Base-by-base conservation (phyloP, 2,329 filamentous ascomycete species). In the Penicillium sp. region DNA sequence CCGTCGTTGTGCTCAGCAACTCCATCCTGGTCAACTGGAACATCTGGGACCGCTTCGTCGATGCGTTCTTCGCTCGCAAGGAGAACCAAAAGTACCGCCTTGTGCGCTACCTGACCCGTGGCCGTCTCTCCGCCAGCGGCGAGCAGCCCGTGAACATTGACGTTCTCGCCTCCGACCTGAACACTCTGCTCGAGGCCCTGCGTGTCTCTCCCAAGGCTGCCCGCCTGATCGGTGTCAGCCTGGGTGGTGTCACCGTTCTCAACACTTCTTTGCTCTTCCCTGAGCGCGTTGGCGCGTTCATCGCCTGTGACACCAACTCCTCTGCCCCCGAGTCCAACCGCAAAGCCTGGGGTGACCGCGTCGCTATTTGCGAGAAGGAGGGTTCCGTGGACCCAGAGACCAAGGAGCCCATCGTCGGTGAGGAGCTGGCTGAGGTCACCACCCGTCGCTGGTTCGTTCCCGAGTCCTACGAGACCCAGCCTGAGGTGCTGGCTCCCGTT, bases 31-130 rank as follows among this genome's bases (percentile, higher is more conserved):
- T 89, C 2, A 85, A 87, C 46, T 81, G 88, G 60, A 80, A 83
- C 69, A 94, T 96, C 82, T 96, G 91, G 91, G 88, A 94, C 64
- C 79, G 80, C 1, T 84, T 95, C 56, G 76, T 94, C 1, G 75
- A 77, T 1, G 75, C 83, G n/a, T 81, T 94, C 61, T 70, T 80
- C 41, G 64, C 72, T 12, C 81, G 81, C 49, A 70, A 75, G 0
- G 67, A 82, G 35, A 83, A 86, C 23, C 83, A 85, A 37, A 59
- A 67, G 31, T 87, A 90, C 70, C 86, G 89, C 49, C 81, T 95
- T 60, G 77, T 96, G 1, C 86, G 90, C 9, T 95, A 92, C 75
- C 84, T 90, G 70, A 82, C 85, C 2, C 89, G 91, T 49, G 91
- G 91, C 6, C 84, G 90, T 6, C 75, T 82, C 67, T 62, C 65